phyloP scores from a whole-genome alignment of 2,329 filamentous ascomycete genomes.

The Mycosphaerella sp. region DNA sequence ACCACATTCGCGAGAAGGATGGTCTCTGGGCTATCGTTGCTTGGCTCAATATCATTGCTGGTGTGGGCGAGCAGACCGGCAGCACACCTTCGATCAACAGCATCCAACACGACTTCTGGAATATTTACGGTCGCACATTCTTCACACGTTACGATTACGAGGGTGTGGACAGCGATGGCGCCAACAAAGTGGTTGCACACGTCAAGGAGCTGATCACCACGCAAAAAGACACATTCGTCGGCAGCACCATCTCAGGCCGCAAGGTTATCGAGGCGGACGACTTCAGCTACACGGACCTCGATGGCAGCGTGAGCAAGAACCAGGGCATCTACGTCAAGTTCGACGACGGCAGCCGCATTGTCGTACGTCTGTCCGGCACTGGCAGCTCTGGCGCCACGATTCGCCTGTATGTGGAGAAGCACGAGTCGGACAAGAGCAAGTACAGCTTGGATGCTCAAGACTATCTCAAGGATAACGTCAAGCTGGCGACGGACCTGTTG shows the following conservation, averaged over 20 bases:
- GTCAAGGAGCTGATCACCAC: slow-evolving; percentile 69
- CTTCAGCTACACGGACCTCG: slow-evolving; percentile 98
- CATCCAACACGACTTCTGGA: slow-evolving; percentile 98
- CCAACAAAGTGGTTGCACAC: slow-evolving; percentile 80
- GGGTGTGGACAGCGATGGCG: slow-evolving; percentile 82
- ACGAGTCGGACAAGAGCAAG: slow-evolving; percentile 72
- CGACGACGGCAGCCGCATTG: slow-evolving; percentile 87
- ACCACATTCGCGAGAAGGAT: slow-evolving; percentile 99
- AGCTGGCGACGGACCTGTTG: slow-evolving; percentile 74
- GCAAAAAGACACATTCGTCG: slow-evolving; percentile 66
- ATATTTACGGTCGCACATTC: slow-evolving; percentile 91
- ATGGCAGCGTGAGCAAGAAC: slow-evolving; percentile 90
- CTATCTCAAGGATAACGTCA: slow-evolving; percentile 85
- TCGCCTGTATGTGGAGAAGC: slow-evolving; percentile 93
- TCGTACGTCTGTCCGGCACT: slow-evolving; percentile 90
- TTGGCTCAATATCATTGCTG: slow-evolving; percentile 98
- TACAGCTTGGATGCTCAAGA: slow-evolving; percentile 83
- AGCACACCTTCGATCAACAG: slow-evolving; percentile 87
- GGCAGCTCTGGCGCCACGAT: slow-evolving; percentile 95
- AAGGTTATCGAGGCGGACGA: slow-evolving; percentile 87
- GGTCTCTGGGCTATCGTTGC: slow-evolving; percentile 95
- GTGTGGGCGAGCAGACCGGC: slow-evolving; percentile 73
- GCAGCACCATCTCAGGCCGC: slow-evolving; percentile 72
- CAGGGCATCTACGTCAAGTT: slow-evolving; percentile 95
- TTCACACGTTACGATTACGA: slow-evolving; percentile 99